phyloP scores from a whole-genome alignment of 192 early-diverging fungal species.

The Gamsiella multidivaricata region DNA sequence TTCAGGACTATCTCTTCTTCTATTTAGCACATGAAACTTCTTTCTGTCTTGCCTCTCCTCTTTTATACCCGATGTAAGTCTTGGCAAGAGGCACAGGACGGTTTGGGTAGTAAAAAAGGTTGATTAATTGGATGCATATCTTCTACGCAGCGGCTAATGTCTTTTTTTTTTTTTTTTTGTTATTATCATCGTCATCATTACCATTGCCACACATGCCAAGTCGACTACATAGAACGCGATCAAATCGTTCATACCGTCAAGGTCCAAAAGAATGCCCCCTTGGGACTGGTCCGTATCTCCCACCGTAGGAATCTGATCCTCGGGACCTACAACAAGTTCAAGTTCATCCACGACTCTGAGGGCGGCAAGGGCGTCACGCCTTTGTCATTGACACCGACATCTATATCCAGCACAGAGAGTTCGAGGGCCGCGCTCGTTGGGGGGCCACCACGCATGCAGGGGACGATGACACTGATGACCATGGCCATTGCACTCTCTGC shows the following conservation, averaged over 20 bases:
- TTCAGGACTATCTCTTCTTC: too few relatives aligned
- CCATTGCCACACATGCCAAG: too few relatives aligned
- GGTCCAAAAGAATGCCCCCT: conserved; percentile 79
- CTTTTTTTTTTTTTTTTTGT: too few relatives aligned
- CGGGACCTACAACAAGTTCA: conserved; percentile 71
- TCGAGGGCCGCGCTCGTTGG: conserved; percentile 90
- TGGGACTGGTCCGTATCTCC: conserved; percentile 88
- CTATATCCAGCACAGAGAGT: conserved; percentile 84
- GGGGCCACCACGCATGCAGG: conserved; percentile 79
- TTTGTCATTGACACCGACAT: conserved; percentile 98
- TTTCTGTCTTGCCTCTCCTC: too few relatives aligned
- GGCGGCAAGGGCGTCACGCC: conserved; percentile 87
- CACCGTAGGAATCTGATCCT: conserved; percentile 72
- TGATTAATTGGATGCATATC: too few relatives aligned
- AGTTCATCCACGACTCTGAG: conserved; percentile 76
- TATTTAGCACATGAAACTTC: too few relatives aligned
- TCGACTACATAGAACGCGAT: conserved; percentile 87
- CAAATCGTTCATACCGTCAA: conserved; percentile 77
- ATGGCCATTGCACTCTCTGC: conserved; percentile 90
- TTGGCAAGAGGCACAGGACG: too few relatives aligned
- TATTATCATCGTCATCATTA: too few relatives aligned
- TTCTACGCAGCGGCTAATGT: too few relatives aligned
- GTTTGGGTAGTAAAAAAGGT: too few relatives aligned
- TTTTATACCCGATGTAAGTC: too few relatives aligned
- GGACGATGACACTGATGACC: conserved; percentile 70